phyloP scores from a whole-genome alignment of 2,329 filamentous ascomycete species.

The Ophiobolus disseminans region DNA sequence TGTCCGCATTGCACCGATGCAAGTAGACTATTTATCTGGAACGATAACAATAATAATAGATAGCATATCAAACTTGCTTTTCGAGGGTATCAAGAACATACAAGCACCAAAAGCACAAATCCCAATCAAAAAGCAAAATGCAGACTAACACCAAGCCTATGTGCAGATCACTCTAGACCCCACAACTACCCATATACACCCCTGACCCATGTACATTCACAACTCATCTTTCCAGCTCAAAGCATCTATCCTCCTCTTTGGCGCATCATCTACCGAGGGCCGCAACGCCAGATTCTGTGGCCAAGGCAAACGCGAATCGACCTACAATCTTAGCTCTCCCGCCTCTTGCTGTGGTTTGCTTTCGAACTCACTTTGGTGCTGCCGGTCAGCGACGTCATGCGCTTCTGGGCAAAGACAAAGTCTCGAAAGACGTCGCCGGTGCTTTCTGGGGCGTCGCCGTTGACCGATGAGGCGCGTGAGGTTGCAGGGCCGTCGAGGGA shows the following conservation, averaged over 20 bases:
- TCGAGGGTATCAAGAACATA: too few species aligned
- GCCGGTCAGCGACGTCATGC: slow-evolving; percentile 26
- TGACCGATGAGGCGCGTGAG: background rate
- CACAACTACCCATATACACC: too few species aligned
- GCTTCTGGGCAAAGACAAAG: slow-evolving; percentile 19
- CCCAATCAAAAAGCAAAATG: too few species aligned
- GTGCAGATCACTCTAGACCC: too few species aligned
- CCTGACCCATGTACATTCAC: too few species aligned
- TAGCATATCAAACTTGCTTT: too few species aligned
- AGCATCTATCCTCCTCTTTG: slow-evolving; percentile 23
- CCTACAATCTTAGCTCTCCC: slow-evolving; percentile 23
- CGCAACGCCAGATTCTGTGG: slow-evolving; percentile 22
- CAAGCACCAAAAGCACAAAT: too few species aligned
- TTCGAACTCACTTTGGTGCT: slow-evolving; percentile 29
- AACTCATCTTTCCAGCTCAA: slow-evolving; percentile 26
- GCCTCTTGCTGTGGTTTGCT: background rate
- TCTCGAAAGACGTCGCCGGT: slow-evolving; percentile 29
- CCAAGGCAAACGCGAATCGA: slow-evolving; percentile 20
- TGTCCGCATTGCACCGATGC: too few species aligned
- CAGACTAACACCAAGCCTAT: too few species aligned
- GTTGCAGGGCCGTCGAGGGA: background rate
- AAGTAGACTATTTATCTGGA: too few species aligned
- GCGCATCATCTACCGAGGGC: slow-evolving; percentile 16
- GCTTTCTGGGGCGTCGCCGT: background rate
- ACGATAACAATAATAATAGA: too few species aligned